phyloP scores from a whole-genome alignment of 2,329 filamentous ascomycete species.

The Cordyceps cateniannulata region DNA sequence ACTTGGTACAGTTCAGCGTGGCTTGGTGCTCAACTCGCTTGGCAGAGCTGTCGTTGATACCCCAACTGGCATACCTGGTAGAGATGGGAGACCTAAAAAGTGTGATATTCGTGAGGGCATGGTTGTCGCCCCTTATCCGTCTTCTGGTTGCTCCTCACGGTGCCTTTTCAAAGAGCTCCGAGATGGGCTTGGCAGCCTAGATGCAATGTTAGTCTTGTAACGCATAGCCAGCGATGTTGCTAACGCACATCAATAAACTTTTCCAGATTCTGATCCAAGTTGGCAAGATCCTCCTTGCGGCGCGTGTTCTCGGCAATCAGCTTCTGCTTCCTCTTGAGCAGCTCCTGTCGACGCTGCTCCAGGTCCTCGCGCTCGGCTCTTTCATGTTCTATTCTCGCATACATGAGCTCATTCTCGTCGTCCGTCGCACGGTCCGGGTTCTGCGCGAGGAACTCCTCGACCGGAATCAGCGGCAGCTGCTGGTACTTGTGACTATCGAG shows the following conservation, averaged over 20 bases:
- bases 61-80: not conserved
- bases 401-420: constrained; percentile 77
- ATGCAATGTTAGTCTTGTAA: constrained; percentile 16
- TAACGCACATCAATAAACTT: constrained; percentile 78
- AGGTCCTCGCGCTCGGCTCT: constrained; percentile 74
- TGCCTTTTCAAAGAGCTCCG: constrained; percentile 76
- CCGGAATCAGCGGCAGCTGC: constrained; percentile 75
- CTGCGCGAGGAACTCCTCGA: constrained; percentile 70
- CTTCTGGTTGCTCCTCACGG: constrained; percentile 27
- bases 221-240: not conserved
- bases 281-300: constrained; percentile 86
- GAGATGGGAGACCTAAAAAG: not conserved
- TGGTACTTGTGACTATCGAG: constrained; percentile 76
- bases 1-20: not conserved
- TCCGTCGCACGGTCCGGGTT: constrained; percentile 69
- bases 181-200: constrained; percentile 80
- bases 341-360: constrained; percentile 74
- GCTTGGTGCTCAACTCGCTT: not conserved
- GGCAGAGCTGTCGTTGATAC: not conserved
- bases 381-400: constrained; percentile 87
- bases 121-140: not conserved
- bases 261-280: constrained; percentile 84
- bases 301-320: constrained; percentile 73
- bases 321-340: constrained; percentile 60
- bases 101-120: not conserved